Evolutionary conservation across 1,284 basidiomycete species (phyloP).

Genomic region (Cutaneotrichosporon arboriforme): DNA sequence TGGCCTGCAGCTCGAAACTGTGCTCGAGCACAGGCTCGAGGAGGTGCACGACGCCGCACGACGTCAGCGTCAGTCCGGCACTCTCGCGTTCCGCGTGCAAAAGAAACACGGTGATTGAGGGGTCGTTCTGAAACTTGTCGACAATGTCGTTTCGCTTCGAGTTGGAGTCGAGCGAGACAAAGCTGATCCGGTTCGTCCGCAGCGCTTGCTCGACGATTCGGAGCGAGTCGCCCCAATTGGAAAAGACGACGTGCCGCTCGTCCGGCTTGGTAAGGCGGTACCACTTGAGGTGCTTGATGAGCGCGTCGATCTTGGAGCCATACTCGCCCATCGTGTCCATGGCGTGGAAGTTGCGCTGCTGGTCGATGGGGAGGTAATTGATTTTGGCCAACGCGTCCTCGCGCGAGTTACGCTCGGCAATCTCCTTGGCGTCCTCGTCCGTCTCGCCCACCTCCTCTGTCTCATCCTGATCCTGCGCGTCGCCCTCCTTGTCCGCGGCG

Average conservation of each 20-base stretch:
- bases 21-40: slow-evolving; percentile 47
- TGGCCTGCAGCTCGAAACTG: slow-evolving; percentile 46
- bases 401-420: slow-evolving; percentile 6
- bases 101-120: slow-evolving; percentile 42
- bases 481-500: background rate
- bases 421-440: slow-evolving; percentile 11
- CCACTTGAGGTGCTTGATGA: slow-evolving; percentile 41
- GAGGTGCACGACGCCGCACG: slow-evolving; percentile 45
- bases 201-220: slow-evolving; percentile 44
- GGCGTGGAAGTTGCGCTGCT: slow-evolving; percentile 21
- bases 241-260: slow-evolving; percentile 45
- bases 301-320: slow-evolving; percentile 47
- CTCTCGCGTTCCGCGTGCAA: slow-evolving; percentile 46
- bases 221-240: slow-evolving; percentile 43
- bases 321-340: slow-evolving; percentile 44
- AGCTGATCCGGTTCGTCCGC: slow-evolving; percentile 34
- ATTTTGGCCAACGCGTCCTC: slow-evolving; percentile 25
- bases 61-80: slow-evolving; percentile 45
- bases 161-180: slow-evolving; percentile 29
- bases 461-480: background rate
- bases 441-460: slow-evolving; percentile 3
- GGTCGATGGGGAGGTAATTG: slow-evolving; percentile 23
- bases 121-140: slow-evolving; percentile 37
- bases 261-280: slow-evolving; percentile 23
- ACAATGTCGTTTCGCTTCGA: slow-evolving; percentile 36